Evolutionary conservation across 2,329 filamentous ascomycete genomes (phyloP), one percentile per base, ranked within the genome.

Genomic region (Fusarium proliferatum): DNA sequence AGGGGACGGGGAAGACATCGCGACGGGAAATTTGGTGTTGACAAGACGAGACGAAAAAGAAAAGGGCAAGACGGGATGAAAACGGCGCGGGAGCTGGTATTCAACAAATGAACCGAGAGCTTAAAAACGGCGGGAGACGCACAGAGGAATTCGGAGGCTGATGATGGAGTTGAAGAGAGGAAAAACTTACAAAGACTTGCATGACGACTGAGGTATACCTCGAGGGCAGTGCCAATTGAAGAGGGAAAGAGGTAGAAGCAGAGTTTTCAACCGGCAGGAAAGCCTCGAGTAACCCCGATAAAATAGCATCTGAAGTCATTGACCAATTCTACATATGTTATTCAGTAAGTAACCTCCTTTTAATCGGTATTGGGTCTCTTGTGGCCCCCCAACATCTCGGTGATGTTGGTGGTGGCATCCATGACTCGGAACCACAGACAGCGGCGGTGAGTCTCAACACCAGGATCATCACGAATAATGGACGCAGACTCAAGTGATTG

Each of bases 291-390:
- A 16, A 3, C 11, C 11, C 34, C 15, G 0, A 10, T 28, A 53
- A 53, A 28, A 53, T 53, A 0, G 2, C 28, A 23, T 21, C 0
- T 39, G 5, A 39, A 16, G 34, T 5, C 0, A 6, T 3, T 39
- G 0, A 3, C 34, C 15, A 19, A 1, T 16, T 9, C 0, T 10
- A 0, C 0, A 39, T 39, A 21, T 28, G 2, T 13, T 3, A 53
- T 0, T 9, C 2, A 39, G 39, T 15, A 15, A 53, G 34, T 0
- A 28, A 5, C 7, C 5, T 53, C 11, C 21, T 39, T 28, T 53
- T 53, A 28, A 53, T 11, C 8, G 7, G 0, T 8, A 53, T 39
- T 53, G 11, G 23, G 21, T 7, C 7, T 36, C 1, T 19, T 3
- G 3, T 52, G 48, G 23, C 34, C n/a, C 21, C 33, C 49, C 1